Percentiles rank a stretch among this genome's conserved stretches.
phyloP scores from a whole-genome alignment of 805 yeast genomes.

The Phaffomyces opuntiae region DNA sequence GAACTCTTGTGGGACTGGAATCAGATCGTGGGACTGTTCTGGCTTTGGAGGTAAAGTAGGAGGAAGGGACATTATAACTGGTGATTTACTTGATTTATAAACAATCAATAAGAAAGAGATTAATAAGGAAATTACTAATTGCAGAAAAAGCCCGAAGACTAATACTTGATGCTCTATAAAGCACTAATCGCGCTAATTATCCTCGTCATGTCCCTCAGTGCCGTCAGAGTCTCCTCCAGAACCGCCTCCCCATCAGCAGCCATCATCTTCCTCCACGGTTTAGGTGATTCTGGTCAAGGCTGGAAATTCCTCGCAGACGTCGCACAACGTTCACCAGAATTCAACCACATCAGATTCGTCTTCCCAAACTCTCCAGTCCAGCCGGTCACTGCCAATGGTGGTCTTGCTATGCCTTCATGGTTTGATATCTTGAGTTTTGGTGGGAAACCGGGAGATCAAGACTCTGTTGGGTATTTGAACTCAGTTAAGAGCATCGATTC shows the following conservation, averaged over 20 bases:
- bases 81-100: too few relatives aligned
- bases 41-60: slow-evolving; percentile 6
- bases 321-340: slow-evolving; percentile 38
- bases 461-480: slow-evolving; percentile 45
- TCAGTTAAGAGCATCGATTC: slow-evolving; percentile 39
- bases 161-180: background rate
- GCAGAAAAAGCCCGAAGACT: too few relatives aligned
- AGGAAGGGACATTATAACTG: too few relatives aligned
- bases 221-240: slow-evolving; percentile 27
- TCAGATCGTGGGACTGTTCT: background rate
- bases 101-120: too few relatives aligned
- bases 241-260: slow-evolving; percentile 46
- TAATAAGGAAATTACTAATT: too few relatives aligned
- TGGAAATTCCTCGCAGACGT: slow-evolving; percentile 78
- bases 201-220: slow-evolving; percentile 14
- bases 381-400: slow-evolving; percentile 65
- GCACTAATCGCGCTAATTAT: background rate
- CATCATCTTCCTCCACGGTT: slow-evolving; percentile 76
- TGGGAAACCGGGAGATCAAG: slow-evolving; percentile 34
- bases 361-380: slow-evolving; percentile 84
- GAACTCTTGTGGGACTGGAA: slow-evolving; percentile 3
- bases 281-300: slow-evolving; percentile 88
- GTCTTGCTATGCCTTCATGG: slow-evolving; percentile 75
- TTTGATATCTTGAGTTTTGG: slow-evolving; percentile 65
- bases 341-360: slow-evolving; percentile 58